Percentiles rank a stretch among this genome's conserved stretches.
Conservation (phyloP, 371 early-diverging fungal species). For the Rhizopus microsporus region DNA sequence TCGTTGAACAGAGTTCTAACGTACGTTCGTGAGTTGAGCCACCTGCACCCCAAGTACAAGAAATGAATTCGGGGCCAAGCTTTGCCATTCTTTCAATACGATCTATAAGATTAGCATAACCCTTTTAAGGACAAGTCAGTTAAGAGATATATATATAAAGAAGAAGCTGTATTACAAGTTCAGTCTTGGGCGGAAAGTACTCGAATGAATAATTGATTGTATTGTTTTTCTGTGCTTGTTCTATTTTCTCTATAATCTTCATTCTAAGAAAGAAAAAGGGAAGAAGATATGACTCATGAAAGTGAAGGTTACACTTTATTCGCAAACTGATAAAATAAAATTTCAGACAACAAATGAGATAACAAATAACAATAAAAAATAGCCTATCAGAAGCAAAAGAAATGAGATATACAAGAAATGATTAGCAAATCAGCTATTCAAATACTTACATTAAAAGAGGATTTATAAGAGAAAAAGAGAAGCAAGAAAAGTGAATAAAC, state of each 20-base stretch:
- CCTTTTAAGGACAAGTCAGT: conserved; percentile 43
- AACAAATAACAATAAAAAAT: no score
- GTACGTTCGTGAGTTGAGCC: conserved; percentile 89
- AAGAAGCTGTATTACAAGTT: conserved; percentile 56
- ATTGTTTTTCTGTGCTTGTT: conserved; percentile 36
- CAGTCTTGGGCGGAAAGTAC: conserved; percentile 97
- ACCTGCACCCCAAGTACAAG: conserved; percentile 97
- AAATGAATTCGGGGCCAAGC: conserved; percentile 86
- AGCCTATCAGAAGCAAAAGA: no score
- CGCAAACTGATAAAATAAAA: not conserved
- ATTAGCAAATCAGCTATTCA: no score
- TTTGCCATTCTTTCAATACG: conserved; percentile 89
- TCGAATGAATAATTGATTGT: conserved; percentile 84
- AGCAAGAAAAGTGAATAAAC: no score
- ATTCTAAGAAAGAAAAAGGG: conserved; percentile 31
- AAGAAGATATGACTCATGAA: not conserved
- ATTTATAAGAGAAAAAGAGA: no score
- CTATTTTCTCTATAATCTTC: conserved; percentile 64
- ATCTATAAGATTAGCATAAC: conserved; percentile 88
- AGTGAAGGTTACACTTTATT: not conserved
- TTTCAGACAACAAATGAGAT: no score
- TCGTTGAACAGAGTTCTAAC: conserved; percentile 77
- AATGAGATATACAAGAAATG: no score
- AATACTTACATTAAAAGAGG: no score
- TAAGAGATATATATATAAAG: not conserved